Evolutionary conservation across 305 asterid genomes (phyloP), one percentile per base, ranked within the genome.

Genomic region (Rubia occidens): DNA sequence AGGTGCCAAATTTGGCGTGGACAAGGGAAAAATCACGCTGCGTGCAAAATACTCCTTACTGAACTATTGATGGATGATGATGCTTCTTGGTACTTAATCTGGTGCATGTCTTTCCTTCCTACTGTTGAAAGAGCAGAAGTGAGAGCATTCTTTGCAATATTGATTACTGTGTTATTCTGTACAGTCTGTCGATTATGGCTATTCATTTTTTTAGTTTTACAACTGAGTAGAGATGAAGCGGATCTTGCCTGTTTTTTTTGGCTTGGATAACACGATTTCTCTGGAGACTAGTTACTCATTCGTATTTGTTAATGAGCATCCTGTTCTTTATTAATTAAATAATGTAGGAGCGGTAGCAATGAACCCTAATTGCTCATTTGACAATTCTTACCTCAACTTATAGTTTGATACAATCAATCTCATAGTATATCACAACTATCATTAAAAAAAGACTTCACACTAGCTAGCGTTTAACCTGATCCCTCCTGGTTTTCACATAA

Each of bases 1-100:
- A 0, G 99, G 99, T 63, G 99, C 99, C 20, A 94, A 94, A 85
- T 96, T 94, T 72, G 99, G 99, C 32, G 96, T 94, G 42, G 97
- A 94, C 76, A 90, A 89, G 79, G 99, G 97, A 58, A 87, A 69
- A 72, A 90, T 94, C 59, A 85, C 89, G 70, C 65, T 90, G 24
- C 91, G 99, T 11, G 88, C 89, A 29, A 94, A 94, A 87, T 90
- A 94, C 69, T 94, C 99, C 20, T 75, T 94, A 6, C 79, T 94
- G 85, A 94, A 94, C 85, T 94, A 94, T 72, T 94, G 85, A 92
- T 77, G 35, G 58, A 47, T 49, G 61, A 13, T 56, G 35, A 8
- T 56, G 8, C 21, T 56, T 21, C 15, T 20, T 26, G 40, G 21
- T 66, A n/a, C 37, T 14, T 53, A 11, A 26, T 17, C 18, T 37